These are phyloP conservation scores for Pinus tabuliformis DNA, from an alignment of 75 land plant species.

Conservation along the genomic window DNA sequence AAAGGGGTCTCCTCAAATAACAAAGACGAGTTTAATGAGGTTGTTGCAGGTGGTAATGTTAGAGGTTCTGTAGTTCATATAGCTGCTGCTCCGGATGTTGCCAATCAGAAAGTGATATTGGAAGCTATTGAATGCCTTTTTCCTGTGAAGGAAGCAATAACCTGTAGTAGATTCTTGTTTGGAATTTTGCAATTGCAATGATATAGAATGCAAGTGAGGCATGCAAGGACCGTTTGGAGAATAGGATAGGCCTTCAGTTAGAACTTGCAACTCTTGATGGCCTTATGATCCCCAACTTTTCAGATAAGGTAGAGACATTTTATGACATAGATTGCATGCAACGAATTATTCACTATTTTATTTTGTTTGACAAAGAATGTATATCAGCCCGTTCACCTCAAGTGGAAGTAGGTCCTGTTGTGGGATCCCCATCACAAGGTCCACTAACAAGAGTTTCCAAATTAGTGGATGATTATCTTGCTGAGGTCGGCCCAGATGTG, in stretches of 20 bases:
- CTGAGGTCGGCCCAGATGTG: slow-evolving; percentile 84
- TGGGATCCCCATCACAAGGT: slow-evolving; percentile 40
- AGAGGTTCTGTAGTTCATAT: slow-evolving; percentile 35
- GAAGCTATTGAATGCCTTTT: slow-evolving; percentile 65
- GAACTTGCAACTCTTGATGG: slow-evolving; percentile 72
- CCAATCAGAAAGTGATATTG: slow-evolving; percentile 60
- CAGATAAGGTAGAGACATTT: slow-evolving; percentile 62
- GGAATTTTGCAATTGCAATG: slow-evolving; percentile 58
- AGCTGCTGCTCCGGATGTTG: slow-evolving; percentile 25
- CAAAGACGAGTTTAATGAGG: no score
- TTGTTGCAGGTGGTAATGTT: slow-evolving; percentile 8
- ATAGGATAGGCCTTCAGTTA: slow-evolving; percentile 75
- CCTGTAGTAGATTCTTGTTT: slow-evolving; percentile 57
- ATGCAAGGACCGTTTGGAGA: slow-evolving; percentile 70
- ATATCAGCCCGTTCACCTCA: slow-evolving; percentile 27
- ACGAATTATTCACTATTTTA: slow-evolving; percentile 61
- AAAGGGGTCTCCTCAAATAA: no score
- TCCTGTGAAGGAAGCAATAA: slow-evolving; percentile 67
- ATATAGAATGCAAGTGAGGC: slow-evolving; percentile 47
- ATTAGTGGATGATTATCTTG: slow-evolving; percentile 72
- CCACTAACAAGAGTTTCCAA: slow-evolving; percentile 55
- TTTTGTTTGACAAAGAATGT: slow-evolving; percentile 22
- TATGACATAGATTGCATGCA: slow-evolving; percentile 76
- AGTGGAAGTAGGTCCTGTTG: slow-evolving; percentile 14
- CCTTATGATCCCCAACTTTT: slow-evolving; percentile 72